These are phyloP conservation scores for Cordyceps pruinosa DNA, from an alignment of 2,329 filamentous ascomycete genomes.

Conservation along the genomic window DNA sequence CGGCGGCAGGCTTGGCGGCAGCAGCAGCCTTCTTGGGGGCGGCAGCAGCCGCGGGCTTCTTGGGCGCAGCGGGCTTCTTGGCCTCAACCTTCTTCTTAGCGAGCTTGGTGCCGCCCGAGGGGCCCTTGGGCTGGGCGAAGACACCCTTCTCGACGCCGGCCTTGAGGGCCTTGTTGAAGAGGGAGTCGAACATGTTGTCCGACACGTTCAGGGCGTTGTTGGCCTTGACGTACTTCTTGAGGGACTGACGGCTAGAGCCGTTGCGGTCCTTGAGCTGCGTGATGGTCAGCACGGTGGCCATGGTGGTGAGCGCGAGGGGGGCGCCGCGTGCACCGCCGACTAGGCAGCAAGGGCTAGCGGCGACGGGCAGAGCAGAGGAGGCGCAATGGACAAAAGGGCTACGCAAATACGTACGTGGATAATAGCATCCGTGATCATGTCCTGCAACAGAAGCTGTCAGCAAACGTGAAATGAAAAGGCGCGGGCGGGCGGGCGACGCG, in stretches of 20 bases:
- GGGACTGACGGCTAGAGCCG: constrained; percentile 52
- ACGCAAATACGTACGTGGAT: constrained; percentile 43
- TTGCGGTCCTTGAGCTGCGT: constrained; percentile 56
- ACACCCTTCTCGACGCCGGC: constrained; percentile 77
- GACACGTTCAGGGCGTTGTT: constrained; percentile 43
- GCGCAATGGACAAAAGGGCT: constrained; percentile 16
- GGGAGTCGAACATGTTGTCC: constrained; percentile 57
- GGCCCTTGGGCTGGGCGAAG: constrained; percentile 85
- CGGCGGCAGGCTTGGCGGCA: constrained; percentile 10
- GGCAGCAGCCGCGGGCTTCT: constrained; percentile 25
- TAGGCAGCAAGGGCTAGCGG: constrained; percentile 11
- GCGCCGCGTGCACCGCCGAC: background rate
- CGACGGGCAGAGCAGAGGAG: constrained; percentile 15
- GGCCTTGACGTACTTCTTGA: constrained; percentile 55
- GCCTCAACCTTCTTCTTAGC: constrained; percentile 61
- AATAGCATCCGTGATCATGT: constrained; percentile 58
- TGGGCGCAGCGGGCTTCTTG: constrained; percentile 29
- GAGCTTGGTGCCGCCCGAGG: constrained; percentile 82
- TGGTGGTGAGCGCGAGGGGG: constrained; percentile 9
- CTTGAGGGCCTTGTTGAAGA: constrained; percentile 82
- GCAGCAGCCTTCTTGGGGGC: constrained; percentile 37
- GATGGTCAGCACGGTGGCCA: constrained; percentile 29
- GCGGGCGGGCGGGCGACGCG: constrained; percentile 6
- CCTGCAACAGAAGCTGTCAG: constrained; percentile 37
- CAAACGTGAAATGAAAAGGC: constrained; percentile 14